Evolutionary conservation across 805 yeast species (phyloP), one percentile per base, ranked within the genome.

Genomic region (Hanseniaspora hatyaiensis): DNA sequence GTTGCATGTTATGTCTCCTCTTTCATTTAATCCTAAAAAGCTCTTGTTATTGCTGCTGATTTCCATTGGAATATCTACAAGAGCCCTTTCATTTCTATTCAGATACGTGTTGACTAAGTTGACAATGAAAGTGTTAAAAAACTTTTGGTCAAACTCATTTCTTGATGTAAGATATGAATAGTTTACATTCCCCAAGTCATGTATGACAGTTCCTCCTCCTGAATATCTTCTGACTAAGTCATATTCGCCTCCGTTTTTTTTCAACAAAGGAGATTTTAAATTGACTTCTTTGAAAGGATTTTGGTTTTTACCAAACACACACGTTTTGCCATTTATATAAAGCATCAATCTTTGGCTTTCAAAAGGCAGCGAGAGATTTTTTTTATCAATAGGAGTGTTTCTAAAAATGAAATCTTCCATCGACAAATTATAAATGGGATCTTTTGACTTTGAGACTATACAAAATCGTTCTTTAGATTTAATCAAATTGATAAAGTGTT

Each of bases 131-230:
- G 67, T 53, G 50, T 75, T 72, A 65, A 79, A 76, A 53, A 69
- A 65, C 45, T 68, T 66, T 53, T 94, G 58, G 64, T 73, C 68
- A 59, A 92, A 92, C 2, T 71, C 71, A 11, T 69, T 71, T 52
- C 83, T 73, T 3, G 83, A 69, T 8, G 83, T 77, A 67, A 89
- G 77, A 56, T 75, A 86, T 4, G 94, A 80, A 62, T 80, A 92
- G 59, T 92, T 92, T 16, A 80, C 77, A 57, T 92, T 92, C 0
- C 96, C 95, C 4, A 70, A 53, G 62, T 89, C 98, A 60, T 92
- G 99, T 9, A 87, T 95, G 1, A 92, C 99, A 0, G 96, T 78
- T 0, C 99, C 99, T 1, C 99, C 99, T 0, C 99, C 99, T 8
- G 92, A 80, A 40, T 73, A 67, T 49, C 99, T 68, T 54, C 99